Evolutionary conservation across 2,329 filamentous ascomycete genomes (phyloP), one percentile per base, ranked within the genome.

Genomic region (Botrytis squamosa): DNA sequence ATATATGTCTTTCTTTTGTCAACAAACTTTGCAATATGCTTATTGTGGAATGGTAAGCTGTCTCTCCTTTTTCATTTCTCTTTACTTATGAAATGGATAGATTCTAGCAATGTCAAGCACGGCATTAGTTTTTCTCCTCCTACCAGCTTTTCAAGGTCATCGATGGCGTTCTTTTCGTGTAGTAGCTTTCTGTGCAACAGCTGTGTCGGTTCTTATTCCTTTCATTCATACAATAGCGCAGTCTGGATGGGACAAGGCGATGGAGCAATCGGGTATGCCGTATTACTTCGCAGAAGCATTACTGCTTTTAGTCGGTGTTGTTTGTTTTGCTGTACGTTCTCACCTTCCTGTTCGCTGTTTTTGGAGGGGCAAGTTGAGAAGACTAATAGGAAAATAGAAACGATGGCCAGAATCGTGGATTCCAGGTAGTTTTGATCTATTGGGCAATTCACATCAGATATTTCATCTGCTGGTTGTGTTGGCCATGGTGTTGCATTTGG

Each of bases 1-100:
- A n/a, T 84, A 84, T 71, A 79, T 83, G 55, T 78, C 80, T 12
- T 85, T 85, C 73, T 84, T 82, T 72, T 84, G 82, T 73, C 82
- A 83, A 73, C 80, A 79, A 40, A 38, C 62, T 14, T 74, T 82
- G 57, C 79, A 80, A 55, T 79, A 73, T 46, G 72, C 80, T 9
- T 83, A 84, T 75, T 83, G 81, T 76, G 73, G 75, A 16, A 82
- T 82, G 80, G 82, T 84, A 75, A 75, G 81, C 77, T 22, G 3
- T 62, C 25, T 44, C 14, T 57, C 38, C 71, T 18, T 65, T 52
- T 16, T 66, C 16, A 22, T 69, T 52, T 46, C 14, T 52, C 16
- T 33, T 29, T 22, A 42, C 42, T 64, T n/a, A 42, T 49, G 38
- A 33, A 33, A 38, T 64, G 36, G 55, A 38, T 76, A 85, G 83